Evolutionary conservation across 1,284 basidiomycete genomes (phyloP).

Genomic region (Takashimella koratensis): DNA sequence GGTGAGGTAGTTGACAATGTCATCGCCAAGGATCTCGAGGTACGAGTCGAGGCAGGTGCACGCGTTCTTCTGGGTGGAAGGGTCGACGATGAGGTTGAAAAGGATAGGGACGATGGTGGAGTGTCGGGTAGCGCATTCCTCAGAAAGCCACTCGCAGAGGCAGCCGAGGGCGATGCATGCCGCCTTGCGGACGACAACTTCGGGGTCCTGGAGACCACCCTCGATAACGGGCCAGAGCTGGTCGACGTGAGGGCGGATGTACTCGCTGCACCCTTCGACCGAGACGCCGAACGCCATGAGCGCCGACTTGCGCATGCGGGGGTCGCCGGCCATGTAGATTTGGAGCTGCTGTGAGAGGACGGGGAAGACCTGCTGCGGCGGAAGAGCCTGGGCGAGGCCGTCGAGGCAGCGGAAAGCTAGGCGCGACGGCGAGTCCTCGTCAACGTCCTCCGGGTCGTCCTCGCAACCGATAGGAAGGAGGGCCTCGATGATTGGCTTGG

Average conservation of each 20-base stretch:
- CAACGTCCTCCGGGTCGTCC: conserved; percentile 75
- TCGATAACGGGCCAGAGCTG: conserved; percentile 95
- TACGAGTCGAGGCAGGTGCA: conserved; percentile 96
- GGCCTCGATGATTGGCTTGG: conserved; percentile 80
- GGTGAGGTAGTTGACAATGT: conserved; percentile 80
- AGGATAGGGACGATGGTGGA: conserved; percentile 80
- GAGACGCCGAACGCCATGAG: conserved; percentile 94
- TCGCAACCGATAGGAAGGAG: conserved; percentile 94
- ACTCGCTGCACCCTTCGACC: conserved; percentile 98
- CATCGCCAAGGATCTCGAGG: conserved; percentile 89
- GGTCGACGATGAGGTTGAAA: conserved; percentile 84
- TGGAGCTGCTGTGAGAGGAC: conserved; percentile 77
- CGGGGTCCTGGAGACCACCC: conserved; percentile 76
- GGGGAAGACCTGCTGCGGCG: conserved; percentile 95
- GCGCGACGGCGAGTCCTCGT: conserved; percentile 80
- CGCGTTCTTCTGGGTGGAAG: conserved; percentile 82
- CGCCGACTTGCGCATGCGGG: conserved; percentile 79
- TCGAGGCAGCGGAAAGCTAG: conserved; percentile 95
- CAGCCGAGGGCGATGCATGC: conserved; percentile 94
- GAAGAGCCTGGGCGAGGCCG: conserved; percentile 85
- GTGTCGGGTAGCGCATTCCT: conserved; percentile 85
- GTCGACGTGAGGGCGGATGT: conserved; percentile 87
- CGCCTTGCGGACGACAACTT: conserved; percentile 86
- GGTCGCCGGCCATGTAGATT: conserved; percentile 75
- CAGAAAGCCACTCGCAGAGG: conserved; percentile 96